Percentiles rank a stretch among this genome's conserved stretches.
phyloP scores from a whole-genome alignment of 495 filamentous ascomycete species.

The Xylaria flabelliformis region DNA sequence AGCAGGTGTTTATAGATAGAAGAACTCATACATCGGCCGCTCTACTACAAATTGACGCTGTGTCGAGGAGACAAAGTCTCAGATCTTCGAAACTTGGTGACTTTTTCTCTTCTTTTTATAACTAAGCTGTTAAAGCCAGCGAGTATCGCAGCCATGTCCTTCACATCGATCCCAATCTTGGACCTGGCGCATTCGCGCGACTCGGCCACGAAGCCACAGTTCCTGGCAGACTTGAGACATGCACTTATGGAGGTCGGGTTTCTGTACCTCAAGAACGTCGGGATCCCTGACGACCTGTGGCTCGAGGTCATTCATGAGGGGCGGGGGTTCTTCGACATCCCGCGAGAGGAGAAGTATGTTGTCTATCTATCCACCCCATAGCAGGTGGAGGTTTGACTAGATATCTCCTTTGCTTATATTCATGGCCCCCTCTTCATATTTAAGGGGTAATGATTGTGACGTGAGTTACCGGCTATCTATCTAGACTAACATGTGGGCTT shows the following conservation, averaged over 20 bases:
- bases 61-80: not conserved
- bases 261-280: conserved; percentile 86
- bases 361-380: not conserved
- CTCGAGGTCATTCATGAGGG: conserved; percentile 71
- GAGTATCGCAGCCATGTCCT: conserved; percentile 55
- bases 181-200: conserved; percentile 71
- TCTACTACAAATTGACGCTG: not conserved
- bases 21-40: not conserved
- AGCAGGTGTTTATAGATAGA: not conserved
- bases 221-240: conserved; percentile 74
- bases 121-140: not conserved
- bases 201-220: conserved; percentile 72
- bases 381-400: not conserved
- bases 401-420: not conserved
- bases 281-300: conserved; percentile 71
- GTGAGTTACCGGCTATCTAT: not conserved
- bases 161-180: conserved; percentile 80
- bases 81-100: not conserved
- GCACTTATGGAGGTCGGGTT: conserved; percentile 93
- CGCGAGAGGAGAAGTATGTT: conserved; percentile 73
- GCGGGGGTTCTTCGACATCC: conserved; percentile 80
- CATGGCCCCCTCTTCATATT: not conserved
- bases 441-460: not conserved
- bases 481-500: not conserved
- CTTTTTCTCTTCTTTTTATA: not conserved